phyloP scores from a whole-genome alignment of 176 grass and related monocot genomes.

The Carex littledalei region DNA sequence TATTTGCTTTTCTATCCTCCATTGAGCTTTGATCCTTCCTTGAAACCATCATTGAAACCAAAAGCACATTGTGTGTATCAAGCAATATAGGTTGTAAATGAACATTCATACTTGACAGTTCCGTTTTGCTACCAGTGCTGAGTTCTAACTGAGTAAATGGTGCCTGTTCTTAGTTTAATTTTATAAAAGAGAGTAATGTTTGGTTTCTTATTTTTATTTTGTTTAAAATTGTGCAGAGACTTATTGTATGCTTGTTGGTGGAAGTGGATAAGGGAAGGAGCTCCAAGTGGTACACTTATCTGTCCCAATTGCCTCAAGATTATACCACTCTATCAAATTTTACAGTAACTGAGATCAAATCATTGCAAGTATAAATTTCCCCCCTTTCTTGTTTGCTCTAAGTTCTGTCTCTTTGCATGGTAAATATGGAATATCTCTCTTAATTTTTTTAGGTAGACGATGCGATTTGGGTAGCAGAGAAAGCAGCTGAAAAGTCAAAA shows the following conservation, averaged over 20 bases:
- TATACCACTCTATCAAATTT: constrained; percentile 72
- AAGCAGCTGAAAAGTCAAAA: constrained; percentile 34
- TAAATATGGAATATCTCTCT: constrained; percentile 8
- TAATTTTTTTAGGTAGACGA: constrained; percentile 53
- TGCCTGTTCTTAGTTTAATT: not conserved
- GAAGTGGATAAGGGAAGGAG: constrained; percentile 67
- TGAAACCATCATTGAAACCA: not conserved
- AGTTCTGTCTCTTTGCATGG: not conserved
- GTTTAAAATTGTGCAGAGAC: constrained; percentile 38
- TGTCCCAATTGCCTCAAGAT: constrained; percentile 68
- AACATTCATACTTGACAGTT: not conserved
- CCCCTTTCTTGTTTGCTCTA: constrained; percentile 19
- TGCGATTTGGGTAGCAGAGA: constrained; percentile 80
- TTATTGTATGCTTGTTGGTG: constrained; percentile 65
- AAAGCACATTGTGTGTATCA: not conserved
- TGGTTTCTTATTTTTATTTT: not conserved
- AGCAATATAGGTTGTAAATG: not conserved
- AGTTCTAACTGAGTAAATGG: not conserved
- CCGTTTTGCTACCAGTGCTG: not conserved
- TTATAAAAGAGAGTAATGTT: not conserved
- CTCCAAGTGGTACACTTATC: constrained; percentile 76
- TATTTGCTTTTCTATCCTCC: not conserved
- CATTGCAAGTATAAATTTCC: constrained; percentile 64
- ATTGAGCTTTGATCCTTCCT: not conserved
- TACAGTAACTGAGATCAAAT: constrained; percentile 58